Percentiles rank a stretch among this genome's conserved stretches.
Conservation (phyloP, 1,284 basidiomycete genomes). For the Leccinum glutinopallens region DNA sequence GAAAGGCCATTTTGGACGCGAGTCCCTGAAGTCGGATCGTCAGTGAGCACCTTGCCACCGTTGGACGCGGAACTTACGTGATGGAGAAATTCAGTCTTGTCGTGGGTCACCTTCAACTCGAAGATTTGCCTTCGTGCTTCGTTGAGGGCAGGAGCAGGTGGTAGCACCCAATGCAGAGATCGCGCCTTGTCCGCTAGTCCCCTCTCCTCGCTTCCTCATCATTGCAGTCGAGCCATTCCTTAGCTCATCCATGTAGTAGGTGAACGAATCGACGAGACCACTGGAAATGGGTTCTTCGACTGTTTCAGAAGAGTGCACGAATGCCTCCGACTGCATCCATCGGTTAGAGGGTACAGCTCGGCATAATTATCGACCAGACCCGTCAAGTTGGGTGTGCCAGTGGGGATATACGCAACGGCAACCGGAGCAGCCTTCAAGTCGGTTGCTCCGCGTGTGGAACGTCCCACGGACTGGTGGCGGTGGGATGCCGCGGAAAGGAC, state of each 20-base stretch:
- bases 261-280: slow-evolving; percentile 67
- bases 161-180: slow-evolving; percentile 50
- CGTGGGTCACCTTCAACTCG: slow-evolving; percentile 90
- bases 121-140: slow-evolving; percentile 83
- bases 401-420: slow-evolving; percentile 83
- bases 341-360: slow-evolving; percentile 68
- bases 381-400: slow-evolving; percentile 87
- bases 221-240: slow-evolving; percentile 91
- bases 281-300: slow-evolving; percentile 75
- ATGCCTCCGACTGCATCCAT: slow-evolving; percentile 80
- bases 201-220: slow-evolving; percentile 88
- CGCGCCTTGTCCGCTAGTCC: slow-evolving; percentile 75
- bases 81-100: slow-evolving; percentile 90
- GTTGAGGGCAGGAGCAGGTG: slow-evolving; percentile 53
- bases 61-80: slow-evolving; percentile 52
- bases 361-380: slow-evolving; percentile 78
- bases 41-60: neutral
- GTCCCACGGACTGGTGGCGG: slow-evolving; percentile 48
- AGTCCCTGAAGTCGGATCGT: slow-evolving; percentile 46
- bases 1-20: slow-evolving; percentile 67
- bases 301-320: slow-evolving; percentile 85
- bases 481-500: slow-evolving; percentile 76
- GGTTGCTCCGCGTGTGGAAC: slow-evolving; percentile 44
- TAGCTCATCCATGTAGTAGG: slow-evolving; percentile 95
- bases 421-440: slow-evolving; percentile 46